Conservation (phyloP, 768 basidiomycete species). For the Hydnomerulius pinastri region DNA sequence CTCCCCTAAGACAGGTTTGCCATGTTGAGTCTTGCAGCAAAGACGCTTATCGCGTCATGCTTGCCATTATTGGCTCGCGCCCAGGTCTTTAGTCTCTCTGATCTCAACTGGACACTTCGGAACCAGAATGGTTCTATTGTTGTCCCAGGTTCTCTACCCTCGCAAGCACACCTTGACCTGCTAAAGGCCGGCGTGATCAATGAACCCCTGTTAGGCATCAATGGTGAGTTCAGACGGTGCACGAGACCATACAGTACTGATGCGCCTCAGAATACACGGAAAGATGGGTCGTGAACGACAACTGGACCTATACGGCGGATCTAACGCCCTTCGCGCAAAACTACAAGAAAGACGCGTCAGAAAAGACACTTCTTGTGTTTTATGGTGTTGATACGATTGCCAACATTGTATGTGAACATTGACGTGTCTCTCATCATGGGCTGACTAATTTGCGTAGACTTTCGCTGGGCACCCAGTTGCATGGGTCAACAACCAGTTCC, state of each 20-base stretch:
- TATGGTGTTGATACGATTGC: constrained; percentile 61
- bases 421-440: background rate
- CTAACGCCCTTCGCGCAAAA: constrained; percentile 42
- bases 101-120: constrained; percentile 52
- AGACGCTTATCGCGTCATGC: constrained; percentile 2
- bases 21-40: background rate
- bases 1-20: background rate
- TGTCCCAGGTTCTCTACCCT: constrained; percentile 53
- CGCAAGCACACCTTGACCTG: constrained; percentile 57
- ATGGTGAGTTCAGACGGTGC: constrained; percentile 39
- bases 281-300: constrained; percentile 56
- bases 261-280: constrained; percentile 47
- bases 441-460: constrained; percentile 34
- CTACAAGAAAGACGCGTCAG: constrained; percentile 16
- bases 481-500: constrained; percentile 61
- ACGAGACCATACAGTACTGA: background rate
- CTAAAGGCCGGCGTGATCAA: constrained; percentile 52
- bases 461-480: constrained; percentile 52
- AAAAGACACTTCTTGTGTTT: constrained; percentile 48
- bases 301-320: constrained; percentile 62
- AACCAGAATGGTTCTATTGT: constrained; percentile 56
- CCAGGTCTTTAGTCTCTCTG: constrained; percentile 43
- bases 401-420: constrained; percentile 44
- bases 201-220: constrained; percentile 53
- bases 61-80: constrained; percentile 19